A percentile compares a stretch with the other conserved stretches of the same genome.
phyloP scores from a whole-genome alignment of 805 yeast genomes.

The Barnettozyma siamensis region DNA sequence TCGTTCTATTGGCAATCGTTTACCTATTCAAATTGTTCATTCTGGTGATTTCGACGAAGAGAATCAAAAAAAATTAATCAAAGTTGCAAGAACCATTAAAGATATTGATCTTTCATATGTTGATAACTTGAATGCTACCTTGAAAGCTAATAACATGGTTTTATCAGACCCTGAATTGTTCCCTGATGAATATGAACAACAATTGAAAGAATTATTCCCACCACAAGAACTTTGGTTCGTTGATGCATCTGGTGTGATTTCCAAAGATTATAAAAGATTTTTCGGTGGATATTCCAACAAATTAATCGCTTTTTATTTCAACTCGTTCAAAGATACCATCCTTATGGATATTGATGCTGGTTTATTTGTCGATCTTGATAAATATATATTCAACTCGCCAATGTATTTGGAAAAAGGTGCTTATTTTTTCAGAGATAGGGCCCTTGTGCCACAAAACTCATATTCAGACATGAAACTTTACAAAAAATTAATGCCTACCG shows the following conservation, averaged over 20 bases:
- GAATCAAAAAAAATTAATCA: constrained; percentile 27
- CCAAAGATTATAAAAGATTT: constrained; percentile 11
- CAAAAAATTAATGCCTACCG: constrained; percentile 38
- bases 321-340: constrained; percentile 42
- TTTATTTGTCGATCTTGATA: constrained; percentile 34
- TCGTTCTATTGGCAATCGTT: constrained; percentile 28
- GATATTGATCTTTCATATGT: constrained; percentile 9
- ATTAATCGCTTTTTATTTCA: constrained; percentile 42
- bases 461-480: constrained; percentile 32
- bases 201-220: constrained; percentile 19
- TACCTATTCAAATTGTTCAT: constrained; percentile 37
- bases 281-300: constrained; percentile 41
- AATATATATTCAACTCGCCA: constrained; percentile 27
- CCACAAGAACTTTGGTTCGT: constrained; percentile 39
- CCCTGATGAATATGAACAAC: neutral
- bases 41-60: constrained; percentile 30
- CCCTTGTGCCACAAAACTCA: constrained; percentile 24
- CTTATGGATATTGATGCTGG: constrained; percentile 50
- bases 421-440: constrained; percentile 43
- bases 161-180: neutral
- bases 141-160: constrained; percentile 3
- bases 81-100: constrained; percentile 26
- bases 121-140: constrained; percentile 7
- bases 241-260: constrained; percentile 23
- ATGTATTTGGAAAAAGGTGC: constrained; percentile 32